Base-by-base conservation (phyloP, 345 rosid species). In the Psidium guajava region DNA sequence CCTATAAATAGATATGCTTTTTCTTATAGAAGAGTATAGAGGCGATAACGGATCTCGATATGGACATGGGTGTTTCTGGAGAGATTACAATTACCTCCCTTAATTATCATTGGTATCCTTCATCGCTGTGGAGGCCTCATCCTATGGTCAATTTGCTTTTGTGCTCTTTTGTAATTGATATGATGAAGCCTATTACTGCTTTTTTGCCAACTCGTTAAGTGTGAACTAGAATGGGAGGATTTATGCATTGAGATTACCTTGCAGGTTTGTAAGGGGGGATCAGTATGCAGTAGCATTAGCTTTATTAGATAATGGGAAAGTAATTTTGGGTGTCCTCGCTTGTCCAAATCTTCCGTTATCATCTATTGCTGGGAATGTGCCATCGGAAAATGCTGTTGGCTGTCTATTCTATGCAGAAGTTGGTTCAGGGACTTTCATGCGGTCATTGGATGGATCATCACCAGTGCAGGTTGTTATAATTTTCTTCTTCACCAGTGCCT, bases 231-330 rank as follows among this genome's bases (percentile, higher is more conserved):
- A 32, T 11, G 40, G 56, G 20, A 54, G 22, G 27, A 47, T 24
- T 49, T 32, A 32, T 54, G 75, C 51, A 87, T 54, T 59, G 7
- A 44, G 64, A 73, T 61, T 85, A 54, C 64, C 84, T 57, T 28
- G 44, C 87, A 97, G 99, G 86, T 96, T 97, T 90, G 57, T 97
- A 81, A 93, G 99, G 88, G 99, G 99, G 77, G 98, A 90, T 87
- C 99, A 97, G 84, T 97, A 96, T 77, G 99, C 97, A 81, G 92
- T 97, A 88, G 99, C 99, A 18, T 87, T 96, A 81, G 99, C 93
- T 40, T 87, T 96, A 91, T 90, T 97, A 16, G 98, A 96, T 61
- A 90, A 93, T 89, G 99, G 99, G 85, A 91, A 93, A 92, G 98
- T 97, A 51, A 97, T 96, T 21, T 90, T 97, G 88, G 99, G 99